Conservation (phyloP, 441 rosid species). For the Syzygium malaccense region DNA sequence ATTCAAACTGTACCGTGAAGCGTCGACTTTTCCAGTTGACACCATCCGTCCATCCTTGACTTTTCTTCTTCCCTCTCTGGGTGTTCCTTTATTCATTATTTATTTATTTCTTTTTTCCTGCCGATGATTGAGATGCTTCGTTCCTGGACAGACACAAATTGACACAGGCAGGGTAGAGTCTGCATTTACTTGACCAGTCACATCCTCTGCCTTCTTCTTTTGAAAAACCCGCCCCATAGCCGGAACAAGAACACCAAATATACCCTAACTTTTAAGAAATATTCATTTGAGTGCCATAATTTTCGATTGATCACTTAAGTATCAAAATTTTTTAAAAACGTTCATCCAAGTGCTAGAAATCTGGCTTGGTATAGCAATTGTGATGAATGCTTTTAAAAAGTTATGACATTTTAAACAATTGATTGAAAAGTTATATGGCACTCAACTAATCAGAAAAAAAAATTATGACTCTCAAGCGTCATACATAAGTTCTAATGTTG, state of each 20-base stretch:
- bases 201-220: neutral
- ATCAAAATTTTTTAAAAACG: too few relatives aligned
- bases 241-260: too few relatives aligned
- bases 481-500: too few relatives aligned
- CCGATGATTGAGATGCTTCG: neutral
- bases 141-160: neutral
- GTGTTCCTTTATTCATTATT: neutral
- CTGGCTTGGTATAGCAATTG: neutral
- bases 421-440: too few relatives aligned
- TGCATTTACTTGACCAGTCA: neutral
- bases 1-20: neutral
- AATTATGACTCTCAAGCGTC: accelerated
- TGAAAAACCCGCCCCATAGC: neutral
- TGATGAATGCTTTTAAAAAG: too few relatives aligned
- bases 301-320: too few relatives aligned
- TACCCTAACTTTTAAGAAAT: too few relatives aligned
- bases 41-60: neutral
- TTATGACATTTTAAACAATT: too few relatives aligned
- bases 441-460: too few relatives aligned
- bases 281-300: accelerated
- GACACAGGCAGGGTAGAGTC: neutral
- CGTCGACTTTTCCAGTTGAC: neutral
- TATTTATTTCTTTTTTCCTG: neutral
- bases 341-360: too few relatives aligned
- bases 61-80: neutral